Percentiles rank a stretch among this genome's conserved stretches.
Evolutionary conservation across 2,329 filamentous ascomycete genomes (phyloP).

Genomic region (Colletotrichum trifolii): DNA sequence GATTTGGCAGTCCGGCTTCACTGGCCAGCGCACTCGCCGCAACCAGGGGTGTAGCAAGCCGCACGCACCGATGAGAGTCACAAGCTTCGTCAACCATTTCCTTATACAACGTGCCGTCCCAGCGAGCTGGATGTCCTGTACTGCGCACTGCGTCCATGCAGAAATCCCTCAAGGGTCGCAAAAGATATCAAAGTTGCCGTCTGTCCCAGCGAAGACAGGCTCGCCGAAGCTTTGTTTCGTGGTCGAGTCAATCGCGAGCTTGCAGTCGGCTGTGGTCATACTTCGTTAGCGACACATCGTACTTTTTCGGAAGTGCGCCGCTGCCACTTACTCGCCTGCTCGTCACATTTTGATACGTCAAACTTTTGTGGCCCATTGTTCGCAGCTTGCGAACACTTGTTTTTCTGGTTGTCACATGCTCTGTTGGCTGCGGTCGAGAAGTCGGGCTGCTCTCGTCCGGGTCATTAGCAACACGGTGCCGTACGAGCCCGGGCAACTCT

Average conservation of each 20-base stretch:
- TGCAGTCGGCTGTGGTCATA: conserved; percentile 51
- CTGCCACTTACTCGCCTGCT: conserved; percentile 54
- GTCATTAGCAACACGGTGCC: neutral
- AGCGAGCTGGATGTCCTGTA: too few relatives aligned
- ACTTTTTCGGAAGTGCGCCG: neutral
- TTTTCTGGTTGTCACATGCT: conserved; percentile 62
- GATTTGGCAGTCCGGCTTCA: too few relatives aligned
- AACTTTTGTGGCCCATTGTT: conserved; percentile 50
- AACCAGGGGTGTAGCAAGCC: too few relatives aligned
- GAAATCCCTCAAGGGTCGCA: conserved; percentile 50
- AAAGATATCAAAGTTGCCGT: conserved; percentile 58
- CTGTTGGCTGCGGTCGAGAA: conserved; percentile 55
- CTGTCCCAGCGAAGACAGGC: conserved; percentile 51
- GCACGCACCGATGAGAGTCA: too few relatives aligned
- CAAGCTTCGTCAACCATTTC: too few relatives aligned
- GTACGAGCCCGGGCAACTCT: neutral
- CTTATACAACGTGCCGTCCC: too few relatives aligned
- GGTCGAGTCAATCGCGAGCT: conserved; percentile 44
- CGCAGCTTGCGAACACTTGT: conserved; percentile 55
- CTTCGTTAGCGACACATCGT: neutral
- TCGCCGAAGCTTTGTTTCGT: conserved; percentile 40
- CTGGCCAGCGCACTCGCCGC: too few relatives aligned
- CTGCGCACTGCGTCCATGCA: too few relatives aligned
- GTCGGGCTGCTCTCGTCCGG: conserved; percentile 47
- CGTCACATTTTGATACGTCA: conserved; percentile 56